Evolutionary conservation across 768 basidiomycete genomes (phyloP).

Genomic region (Tubosaeta sp.): DNA sequence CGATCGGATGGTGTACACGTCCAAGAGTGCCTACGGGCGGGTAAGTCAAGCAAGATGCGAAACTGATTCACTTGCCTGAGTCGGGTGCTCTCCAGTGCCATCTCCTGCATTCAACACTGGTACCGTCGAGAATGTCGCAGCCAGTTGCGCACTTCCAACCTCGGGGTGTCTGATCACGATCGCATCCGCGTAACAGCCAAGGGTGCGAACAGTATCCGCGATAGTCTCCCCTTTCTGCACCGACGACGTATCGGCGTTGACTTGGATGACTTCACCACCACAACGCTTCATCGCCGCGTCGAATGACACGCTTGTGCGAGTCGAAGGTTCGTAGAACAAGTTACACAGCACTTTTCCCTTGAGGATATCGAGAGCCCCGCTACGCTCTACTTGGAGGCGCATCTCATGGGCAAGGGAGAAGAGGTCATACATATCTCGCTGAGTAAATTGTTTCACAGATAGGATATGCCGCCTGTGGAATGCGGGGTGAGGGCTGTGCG

Average conservation of each 20-base stretch:
- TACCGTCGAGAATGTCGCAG: slow-evolving; percentile 95
- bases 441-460: slow-evolving; percentile 88
- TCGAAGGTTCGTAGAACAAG: slow-evolving; percentile 96
- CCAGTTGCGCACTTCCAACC: slow-evolving; percentile 88
- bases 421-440: slow-evolving; percentile 86
- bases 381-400: slow-evolving; percentile 92
- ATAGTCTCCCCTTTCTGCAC: slow-evolving; percentile 92
- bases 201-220: slow-evolving; percentile 88
- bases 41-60: slow-evolving; percentile 3
- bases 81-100: slow-evolving; percentile 96
- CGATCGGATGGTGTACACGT: slow-evolving; percentile 93
- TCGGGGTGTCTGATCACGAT: slow-evolving; percentile 94
- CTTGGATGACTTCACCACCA: slow-evolving; percentile 90
- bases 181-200: slow-evolving; percentile 93
- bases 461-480: slow-evolving; percentile 94
- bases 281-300: slow-evolving; percentile 99
- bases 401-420: slow-evolving; percentile 96
- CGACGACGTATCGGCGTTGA: slow-evolving; percentile 77
- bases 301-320: slow-evolving; percentile 92
- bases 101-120: slow-evolving; percentile 97
- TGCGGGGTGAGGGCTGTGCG: slow-evolving; percentile 59
- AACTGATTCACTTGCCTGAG: slow-evolving; percentile 57
- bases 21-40: slow-evolving; percentile 61
- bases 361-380: slow-evolving; percentile 81
- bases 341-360: slow-evolving; percentile 89